Base-by-base conservation (phyloP, 345 rosid genomes). In the Salix suchowensis region DNA sequence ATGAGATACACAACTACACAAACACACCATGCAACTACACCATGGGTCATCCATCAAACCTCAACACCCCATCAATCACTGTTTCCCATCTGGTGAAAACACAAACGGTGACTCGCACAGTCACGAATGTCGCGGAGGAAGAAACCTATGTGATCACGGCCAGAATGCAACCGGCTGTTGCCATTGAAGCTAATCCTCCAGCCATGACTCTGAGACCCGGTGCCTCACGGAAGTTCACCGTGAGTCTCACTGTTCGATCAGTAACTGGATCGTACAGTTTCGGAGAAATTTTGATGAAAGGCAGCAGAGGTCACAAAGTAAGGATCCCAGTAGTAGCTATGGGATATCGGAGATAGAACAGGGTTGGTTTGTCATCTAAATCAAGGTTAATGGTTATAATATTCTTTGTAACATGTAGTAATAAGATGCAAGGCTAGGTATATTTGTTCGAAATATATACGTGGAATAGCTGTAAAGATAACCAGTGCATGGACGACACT, bases 261-360 rank as follows among this genome's bases (percentile, higher is more conserved):
- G 89, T 92, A 60, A 87, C 89, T 0, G 93, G 96, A 80, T 71
- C 69, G 21, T 96, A 96, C 79, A 89, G 93, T 87, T 96, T 96
- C 7, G 99, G 99, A 66, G 89, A 90, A 77, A 83, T 96, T 66
- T 58, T 82, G 62, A 66, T 96, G 90, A 96, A 94, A 87, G 99
- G 99, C 58, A 96, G 95, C 86, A 74, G 98, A 73, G 98, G 99
- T 34, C 99, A 96, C 81, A 89, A 85, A 85, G 98, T 92, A 71
- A 89, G 82, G 79, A 76, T 96, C 79, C 97, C 98, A 0, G 99
- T 96, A 79, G 92, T 87, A 72, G 94, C 93, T 5, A 85, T 91
- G 89, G 99, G 92, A 74, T 87, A 90, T 61, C 71, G 77, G 92
- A 82, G 94, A 82, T 91, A 85, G 84, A 24, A 7, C 44, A 69